Conservation (phyloP, 2,329 filamentous ascomycete genomes). For the Exophiala phaeomuriformis region DNA sequence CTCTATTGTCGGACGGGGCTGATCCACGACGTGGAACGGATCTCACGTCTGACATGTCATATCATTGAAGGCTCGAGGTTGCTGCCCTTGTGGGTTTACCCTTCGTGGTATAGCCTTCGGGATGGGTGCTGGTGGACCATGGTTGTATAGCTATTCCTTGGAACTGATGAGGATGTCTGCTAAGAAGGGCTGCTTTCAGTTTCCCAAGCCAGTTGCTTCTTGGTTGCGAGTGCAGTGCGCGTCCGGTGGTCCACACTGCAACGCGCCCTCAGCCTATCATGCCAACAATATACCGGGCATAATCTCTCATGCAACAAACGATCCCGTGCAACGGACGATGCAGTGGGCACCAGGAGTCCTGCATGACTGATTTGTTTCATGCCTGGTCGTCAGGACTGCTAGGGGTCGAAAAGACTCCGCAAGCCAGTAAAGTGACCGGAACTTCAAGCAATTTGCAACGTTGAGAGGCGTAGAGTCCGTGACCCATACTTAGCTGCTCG, state of each 20-base stretch:
- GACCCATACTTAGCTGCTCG: background rate
- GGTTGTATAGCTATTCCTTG: too few relatives aligned
- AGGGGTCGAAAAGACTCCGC: background rate
- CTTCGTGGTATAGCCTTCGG: background rate
- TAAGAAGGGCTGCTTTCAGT: background rate
- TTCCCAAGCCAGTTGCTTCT: background rate
- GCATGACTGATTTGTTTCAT: conserved; percentile 21
- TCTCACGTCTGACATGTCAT: conserved; percentile 15
- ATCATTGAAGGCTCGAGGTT: background rate
- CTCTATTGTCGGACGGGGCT: conserved; percentile 7
- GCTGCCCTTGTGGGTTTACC: background rate
- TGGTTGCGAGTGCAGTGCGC: background rate
- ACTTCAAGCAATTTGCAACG: conserved; percentile 6
- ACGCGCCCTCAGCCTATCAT: background rate
- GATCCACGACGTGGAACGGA: background rate
- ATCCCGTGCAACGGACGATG: conserved; percentile 10
- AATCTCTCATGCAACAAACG: conserved; percentile 17
- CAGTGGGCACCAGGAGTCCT: conserved; percentile 21
- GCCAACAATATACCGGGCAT: conserved; percentile 12
- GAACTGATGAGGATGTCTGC: background rate
- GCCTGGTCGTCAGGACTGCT: conserved; percentile 8
- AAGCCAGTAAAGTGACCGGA: background rate
- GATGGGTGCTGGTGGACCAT: background rate
- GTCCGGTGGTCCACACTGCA: background rate
- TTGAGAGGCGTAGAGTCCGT: conserved; percentile 1